Evolutionary conservation across 768 basidiomycete genomes (phyloP), one percentile per base, ranked within the genome.

Genomic region (Lactifluus echinatus): DNA sequence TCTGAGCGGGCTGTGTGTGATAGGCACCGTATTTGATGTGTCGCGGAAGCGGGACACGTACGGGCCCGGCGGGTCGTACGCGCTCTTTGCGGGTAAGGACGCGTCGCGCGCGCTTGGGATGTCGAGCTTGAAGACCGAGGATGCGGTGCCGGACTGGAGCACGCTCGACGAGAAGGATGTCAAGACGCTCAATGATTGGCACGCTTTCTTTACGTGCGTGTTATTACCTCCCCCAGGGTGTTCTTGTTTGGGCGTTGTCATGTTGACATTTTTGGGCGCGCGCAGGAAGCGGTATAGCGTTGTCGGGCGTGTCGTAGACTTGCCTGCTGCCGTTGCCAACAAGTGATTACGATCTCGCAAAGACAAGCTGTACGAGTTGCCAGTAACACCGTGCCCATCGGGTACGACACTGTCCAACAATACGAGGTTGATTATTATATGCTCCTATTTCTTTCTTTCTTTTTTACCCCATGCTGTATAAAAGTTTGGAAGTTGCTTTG

Each of bases 71-170:
- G 74, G 76, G 24, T 82, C 86, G 3, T 92, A 93, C 71, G 79
- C 81, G 63, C 71, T 95, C 21, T 97, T 98, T 69, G 91, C 93
- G 31, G 95, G 93, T 44, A 95, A 89, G 72, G 95, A 99, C 66
- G 95, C 85, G 0, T 94, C 91, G 8, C 82, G 77, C 61, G 95
- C 87, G 0, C 75, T 99, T 7, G 95, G 93, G 42, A 85, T 84
- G 82, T 93, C 90, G 50, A 93, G 89, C 64, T 73, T 96, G 64
- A 89, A 90, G 53, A 71, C 75, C 4, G 87, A 92, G 70, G 84
- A 98, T 66, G 95, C 94, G 10, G 77, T 93, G 1, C 73, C 92
- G 12, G 93, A 99, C 67, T 96, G 90, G 67, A 89, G 85, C 64
- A 70, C 64, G 0, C 76, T 99, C 51, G 76, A 79, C 42, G 84